These are phyloP conservation scores for Syzygium aromaticum DNA, from an alignment of 345 rosid species.

Conservation along the genomic window DNA sequence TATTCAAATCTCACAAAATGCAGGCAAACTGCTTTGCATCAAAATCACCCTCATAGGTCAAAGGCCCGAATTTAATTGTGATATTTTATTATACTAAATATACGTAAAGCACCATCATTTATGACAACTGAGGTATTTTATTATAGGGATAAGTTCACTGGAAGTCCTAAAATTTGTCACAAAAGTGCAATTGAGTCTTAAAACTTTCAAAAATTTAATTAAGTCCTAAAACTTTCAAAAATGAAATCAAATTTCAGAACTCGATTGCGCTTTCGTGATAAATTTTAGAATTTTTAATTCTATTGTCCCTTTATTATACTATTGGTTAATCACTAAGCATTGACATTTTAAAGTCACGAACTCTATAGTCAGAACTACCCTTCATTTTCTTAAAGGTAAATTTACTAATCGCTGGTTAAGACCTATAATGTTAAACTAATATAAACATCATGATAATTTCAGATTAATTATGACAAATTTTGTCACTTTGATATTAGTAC, in stretches of 20 bases:
- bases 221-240: too few species aligned
- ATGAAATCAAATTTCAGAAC: too few species aligned
- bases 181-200: too few species aligned
- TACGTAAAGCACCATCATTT: rapidly evolving
- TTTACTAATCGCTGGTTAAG: neutral
- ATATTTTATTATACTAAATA: neutral
- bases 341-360: neutral
- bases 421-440: neutral
- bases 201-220: too few species aligned
- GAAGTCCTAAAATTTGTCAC: too few species aligned
- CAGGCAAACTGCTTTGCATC: neutral
- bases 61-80: neutral
- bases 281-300: too few species aligned
- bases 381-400: neutral
- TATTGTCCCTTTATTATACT: neutral
- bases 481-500: neutral
- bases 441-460: neutral
- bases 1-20: neutral
- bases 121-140: neutral
- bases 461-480: neutral
- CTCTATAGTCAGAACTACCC: neutral
- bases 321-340: neutral
- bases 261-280: too few species aligned
- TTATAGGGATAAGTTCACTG: neutral
- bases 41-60: rapidly evolving